Percentiles rank a stretch among this genome's conserved stretches.
phyloP scores from a whole-genome alignment of 1,284 basidiomycete genomes.

The Singerocomus inundabilis region DNA sequence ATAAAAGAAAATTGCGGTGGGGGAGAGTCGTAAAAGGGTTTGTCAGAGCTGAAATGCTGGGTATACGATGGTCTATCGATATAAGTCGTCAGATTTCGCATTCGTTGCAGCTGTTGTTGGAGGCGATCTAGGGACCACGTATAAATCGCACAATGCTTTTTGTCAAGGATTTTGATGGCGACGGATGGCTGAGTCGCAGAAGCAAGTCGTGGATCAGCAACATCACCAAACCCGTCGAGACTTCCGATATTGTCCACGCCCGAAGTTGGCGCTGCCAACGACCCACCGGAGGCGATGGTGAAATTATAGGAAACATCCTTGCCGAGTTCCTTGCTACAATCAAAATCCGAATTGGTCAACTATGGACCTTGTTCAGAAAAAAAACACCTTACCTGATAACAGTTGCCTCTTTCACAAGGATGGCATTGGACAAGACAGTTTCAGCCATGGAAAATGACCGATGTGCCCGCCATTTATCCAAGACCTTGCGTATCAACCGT shows the following conservation, averaged over 20 bases:
- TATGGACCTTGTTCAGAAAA: not conserved
- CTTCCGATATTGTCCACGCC: slow-evolving; percentile 86
- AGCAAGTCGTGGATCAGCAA: slow-evolving; percentile 73
- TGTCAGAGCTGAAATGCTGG: slow-evolving; percentile 89
- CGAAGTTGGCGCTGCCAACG: slow-evolving; percentile 77
- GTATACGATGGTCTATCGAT: slow-evolving; percentile 91
- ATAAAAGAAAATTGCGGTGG: slow-evolving; percentile 89
- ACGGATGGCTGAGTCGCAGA: slow-evolving; percentile 80
- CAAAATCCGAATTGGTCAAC: slow-evolving; percentile 15
- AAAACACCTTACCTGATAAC: slow-evolving; percentile 70
- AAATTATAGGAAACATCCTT: slow-evolving; percentile 93
- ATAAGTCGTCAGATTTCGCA: slow-evolving; percentile 93
- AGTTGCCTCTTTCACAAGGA: slow-evolving; percentile 92
- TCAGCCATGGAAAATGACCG: slow-evolving; percentile 92
- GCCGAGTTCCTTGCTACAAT: slow-evolving; percentile 72
- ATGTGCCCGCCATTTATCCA: slow-evolving; percentile 84
- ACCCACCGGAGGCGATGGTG: slow-evolving; percentile 80
- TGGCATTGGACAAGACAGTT: slow-evolving; percentile 80
- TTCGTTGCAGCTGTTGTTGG: slow-evolving; percentile 85
- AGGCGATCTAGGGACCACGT: slow-evolving; percentile 90
- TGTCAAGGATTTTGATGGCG: slow-evolving; percentile 89
- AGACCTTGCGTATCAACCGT: slow-evolving; percentile 73
- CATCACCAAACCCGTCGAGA: slow-evolving; percentile 89
- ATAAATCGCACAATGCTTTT: slow-evolving; percentile 81
- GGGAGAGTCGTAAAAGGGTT: slow-evolving; percentile 88